Conservation (phyloP, 305 asterid genomes). For the Ilex paraguariensis region DNA sequence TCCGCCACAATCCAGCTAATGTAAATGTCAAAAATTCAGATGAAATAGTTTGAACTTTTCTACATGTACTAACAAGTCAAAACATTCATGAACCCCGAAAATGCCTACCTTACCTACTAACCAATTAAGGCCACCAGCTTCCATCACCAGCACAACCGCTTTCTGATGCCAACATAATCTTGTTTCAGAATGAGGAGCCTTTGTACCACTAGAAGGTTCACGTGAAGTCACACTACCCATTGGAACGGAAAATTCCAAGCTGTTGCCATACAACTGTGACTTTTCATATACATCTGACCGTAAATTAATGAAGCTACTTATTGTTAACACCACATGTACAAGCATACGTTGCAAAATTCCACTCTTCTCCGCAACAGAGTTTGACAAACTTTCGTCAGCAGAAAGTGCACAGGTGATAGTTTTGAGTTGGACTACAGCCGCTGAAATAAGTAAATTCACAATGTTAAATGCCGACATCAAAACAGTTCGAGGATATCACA, state of each 20-base stretch:
- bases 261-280: conserved; percentile 30
- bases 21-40: conserved; percentile 15
- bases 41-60: conserved; percentile 10
- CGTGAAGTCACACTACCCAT: conserved; percentile 28
- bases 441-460: conserved; percentile 41
- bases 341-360: conserved; percentile 76
- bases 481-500: conserved; percentile 9
- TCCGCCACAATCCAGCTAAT: background rate
- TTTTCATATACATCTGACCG: conserved; percentile 40
- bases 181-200: conserved; percentile 46
- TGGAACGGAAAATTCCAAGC: conserved; percentile 32
- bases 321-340: conserved; percentile 61
- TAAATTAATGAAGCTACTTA: conserved; percentile 68
- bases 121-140: conserved; percentile 99
- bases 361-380: conserved; percentile 53
- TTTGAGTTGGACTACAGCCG: conserved; percentile 89
- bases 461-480: conserved; percentile 18
- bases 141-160: conserved; percentile 86
- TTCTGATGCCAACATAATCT: conserved; percentile 76
- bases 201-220: conserved; percentile 30
- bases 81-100: conserved; percentile 29
- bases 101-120: conserved; percentile 98
- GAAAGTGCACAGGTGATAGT: conserved; percentile 73
- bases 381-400: conserved; percentile 56
- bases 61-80: conserved; percentile 14